Evolutionary conservation across 352 stramenopile species (phyloP).

Genomic region (Pythium angustatum): DNA sequence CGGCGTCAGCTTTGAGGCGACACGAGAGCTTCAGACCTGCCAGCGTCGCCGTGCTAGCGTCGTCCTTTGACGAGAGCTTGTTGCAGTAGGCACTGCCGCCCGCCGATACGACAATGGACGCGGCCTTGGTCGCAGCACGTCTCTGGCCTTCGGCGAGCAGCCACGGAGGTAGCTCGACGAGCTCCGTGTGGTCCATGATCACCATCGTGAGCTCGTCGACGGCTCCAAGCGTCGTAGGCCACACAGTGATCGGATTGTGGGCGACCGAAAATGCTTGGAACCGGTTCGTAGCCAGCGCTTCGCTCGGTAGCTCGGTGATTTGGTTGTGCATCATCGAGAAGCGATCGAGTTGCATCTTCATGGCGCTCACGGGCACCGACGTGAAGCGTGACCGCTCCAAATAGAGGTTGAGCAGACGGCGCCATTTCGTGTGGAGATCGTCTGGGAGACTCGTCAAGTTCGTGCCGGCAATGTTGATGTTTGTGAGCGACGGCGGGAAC

Average conservation of each 20-base stretch:
- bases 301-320: conserved; percentile 2
- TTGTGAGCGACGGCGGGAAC: conserved; percentile 9
- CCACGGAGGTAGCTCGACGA: conserved; percentile 13
- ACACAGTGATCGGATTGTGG: conserved; percentile 8
- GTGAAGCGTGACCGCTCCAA: conserved; percentile 20
- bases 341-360: not conserved
- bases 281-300: not conserved
- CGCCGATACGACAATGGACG: not conserved
- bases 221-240: conserved; percentile 5
- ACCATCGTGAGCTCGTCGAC: conserved; percentile 1
- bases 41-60: not conserved
- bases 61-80: not conserved
- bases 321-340: conserved; percentile 22
- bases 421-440: conserved; percentile 14
- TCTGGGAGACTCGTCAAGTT: conserved; percentile 11
- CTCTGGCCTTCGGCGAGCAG: not conserved
- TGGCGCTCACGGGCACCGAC: not conserved
- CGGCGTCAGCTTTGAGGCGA: conserved; percentile 3
- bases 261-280: conserved; percentile 21
- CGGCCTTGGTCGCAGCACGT: not conserved
- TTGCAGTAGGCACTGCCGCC: conserved; percentile 14
- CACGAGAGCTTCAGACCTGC: conserved; percentile 4
- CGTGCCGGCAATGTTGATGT: conserved; percentile 16
- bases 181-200: conserved; percentile 12
- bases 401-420: conserved; percentile 14